Evolutionary conservation across 257 asterid species (phyloP).

Genomic region (Leonotis leonurus): DNA sequence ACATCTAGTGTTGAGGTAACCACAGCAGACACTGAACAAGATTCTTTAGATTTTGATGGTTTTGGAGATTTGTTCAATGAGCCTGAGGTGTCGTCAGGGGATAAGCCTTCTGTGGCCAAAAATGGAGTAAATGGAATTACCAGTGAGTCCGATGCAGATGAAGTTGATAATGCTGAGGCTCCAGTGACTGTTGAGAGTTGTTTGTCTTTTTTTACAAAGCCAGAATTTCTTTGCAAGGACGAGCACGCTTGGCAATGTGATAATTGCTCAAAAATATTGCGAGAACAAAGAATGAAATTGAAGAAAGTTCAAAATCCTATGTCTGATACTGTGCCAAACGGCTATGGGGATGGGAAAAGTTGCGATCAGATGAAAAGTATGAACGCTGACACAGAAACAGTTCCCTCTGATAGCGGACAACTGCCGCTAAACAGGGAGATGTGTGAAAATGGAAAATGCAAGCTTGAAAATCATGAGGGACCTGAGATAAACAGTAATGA

Average conservation of each 20-base stretch:
- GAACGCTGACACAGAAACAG: constrained; percentile 25
- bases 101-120: constrained; percentile 28
- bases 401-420: constrained; percentile 20
- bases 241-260: constrained; percentile 97
- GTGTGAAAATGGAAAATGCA: constrained; percentile 19
- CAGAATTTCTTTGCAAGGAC: constrained; percentile 72
- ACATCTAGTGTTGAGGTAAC: constrained; percentile 27
- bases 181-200: constrained; percentile 90
- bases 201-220: constrained; percentile 60
- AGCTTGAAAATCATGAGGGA: constrained; percentile 15
- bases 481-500: constrained; percentile 23
- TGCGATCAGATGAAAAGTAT: constrained; percentile 8
- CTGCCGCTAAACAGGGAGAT: constrained; percentile 18
- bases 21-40: constrained; percentile 35
- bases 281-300: constrained; percentile 30
- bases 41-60: constrained; percentile 49
- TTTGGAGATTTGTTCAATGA: constrained; percentile 75
- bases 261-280: constrained; percentile 68
- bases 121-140: constrained; percentile 38
- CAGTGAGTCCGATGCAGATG: constrained; percentile 87
- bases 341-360: constrained; percentile 14
- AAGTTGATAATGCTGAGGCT: constrained; percentile 71
- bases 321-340: constrained; percentile 20
- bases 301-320: constrained; percentile 26
- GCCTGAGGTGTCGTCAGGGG: constrained; percentile 45